phyloP scores from a whole-genome alignment of 306 rosid genomes.

The Neltuma alba region DNA sequence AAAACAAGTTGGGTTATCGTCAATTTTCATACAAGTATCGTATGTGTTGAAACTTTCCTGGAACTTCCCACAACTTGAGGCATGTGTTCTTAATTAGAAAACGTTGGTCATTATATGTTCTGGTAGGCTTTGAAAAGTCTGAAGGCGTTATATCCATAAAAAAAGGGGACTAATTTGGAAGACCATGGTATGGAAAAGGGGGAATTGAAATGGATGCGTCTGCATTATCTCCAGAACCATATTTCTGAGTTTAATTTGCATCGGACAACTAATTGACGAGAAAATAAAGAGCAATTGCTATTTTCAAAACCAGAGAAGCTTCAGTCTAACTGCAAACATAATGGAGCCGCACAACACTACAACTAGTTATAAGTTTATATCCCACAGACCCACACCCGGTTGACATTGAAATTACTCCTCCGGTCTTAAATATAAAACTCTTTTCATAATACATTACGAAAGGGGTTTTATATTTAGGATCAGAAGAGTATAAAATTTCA shows the following conservation, averaged over 20 bases:
- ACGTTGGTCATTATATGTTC: not conserved
- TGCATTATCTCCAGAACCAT: not conserved
- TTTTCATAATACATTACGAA: no score
- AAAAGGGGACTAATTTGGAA: not conserved
- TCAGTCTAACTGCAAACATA: not conserved
- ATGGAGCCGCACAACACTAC: not conserved
- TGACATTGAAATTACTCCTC: not conserved
- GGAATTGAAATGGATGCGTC: not conserved
- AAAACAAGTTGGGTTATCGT: slow-evolving; percentile 3
- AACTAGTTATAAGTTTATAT: not conserved
- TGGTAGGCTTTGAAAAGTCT: not conserved
- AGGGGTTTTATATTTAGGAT: no score
- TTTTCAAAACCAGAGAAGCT: not conserved
- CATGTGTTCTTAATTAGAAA: not conserved
- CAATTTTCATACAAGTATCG: slow-evolving; percentile 5
- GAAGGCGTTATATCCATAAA: not conserved
- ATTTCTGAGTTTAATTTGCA: not conserved
- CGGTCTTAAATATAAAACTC: no score
- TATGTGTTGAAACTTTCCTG: not conserved
- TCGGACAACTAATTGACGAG: not conserved
- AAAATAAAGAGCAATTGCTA: not conserved
- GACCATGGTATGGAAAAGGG: not conserved
- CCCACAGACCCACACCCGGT: not conserved
- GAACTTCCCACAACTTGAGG: not conserved
- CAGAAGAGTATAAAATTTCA: no score